Percentiles rank a stretch among this genome's conserved stretches.
These are phyloP conservation scores for Penicillium soppii DNA, from an alignment of 495 filamentous ascomycete species.

Conservation along the genomic window DNA sequence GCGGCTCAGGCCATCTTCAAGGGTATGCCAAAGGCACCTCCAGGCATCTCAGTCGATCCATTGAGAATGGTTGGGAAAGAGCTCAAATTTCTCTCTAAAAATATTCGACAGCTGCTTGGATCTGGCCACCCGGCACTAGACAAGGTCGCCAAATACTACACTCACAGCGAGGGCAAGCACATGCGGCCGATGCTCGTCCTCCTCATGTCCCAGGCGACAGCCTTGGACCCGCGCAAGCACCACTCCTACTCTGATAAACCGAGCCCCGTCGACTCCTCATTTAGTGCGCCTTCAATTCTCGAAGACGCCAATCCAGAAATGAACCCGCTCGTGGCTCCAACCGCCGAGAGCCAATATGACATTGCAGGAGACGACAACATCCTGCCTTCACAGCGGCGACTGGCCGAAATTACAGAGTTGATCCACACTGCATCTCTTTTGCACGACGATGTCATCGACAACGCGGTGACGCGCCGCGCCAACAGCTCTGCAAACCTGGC, in stretches of 20 bases:
- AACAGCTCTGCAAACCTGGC: slow-evolving; percentile 85
- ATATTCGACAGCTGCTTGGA: slow-evolving; percentile 82
- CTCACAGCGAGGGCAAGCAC: slow-evolving; percentile 94
- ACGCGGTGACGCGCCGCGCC: slow-evolving; percentile 77
- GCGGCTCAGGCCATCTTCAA: slow-evolving; percentile 79
- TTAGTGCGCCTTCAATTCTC: slow-evolving; percentile 73
- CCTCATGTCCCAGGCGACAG: slow-evolving; percentile 91
- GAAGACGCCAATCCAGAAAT: slow-evolving; percentile 78
- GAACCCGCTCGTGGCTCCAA: slow-evolving; percentile 48
- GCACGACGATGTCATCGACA: slow-evolving; percentile 98
- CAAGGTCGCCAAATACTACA: slow-evolving; percentile 96
- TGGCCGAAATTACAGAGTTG: slow-evolving; percentile 95
- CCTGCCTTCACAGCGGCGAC: slow-evolving; percentile 84
- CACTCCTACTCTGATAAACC: slow-evolving; percentile 35
- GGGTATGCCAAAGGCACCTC: slow-evolving; percentile 58
- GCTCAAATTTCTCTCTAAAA: slow-evolving; percentile 88
- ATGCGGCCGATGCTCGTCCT: slow-evolving; percentile 91
- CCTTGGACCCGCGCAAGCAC: slow-evolving; percentile 66
- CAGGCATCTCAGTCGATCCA: slow-evolving; percentile 67
- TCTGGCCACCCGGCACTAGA: slow-evolving; percentile 93
- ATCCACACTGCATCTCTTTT: slow-evolving; percentile 96
- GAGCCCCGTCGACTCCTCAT: slow-evolving; percentile 66
- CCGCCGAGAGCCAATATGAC: slow-evolving; percentile 49
- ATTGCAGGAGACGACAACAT: slow-evolving; percentile 65
- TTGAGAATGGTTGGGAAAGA: slow-evolving; percentile 86